Evolutionary conservation across 805 yeast genomes (phyloP).

Genomic region (Zygosaccharomyces siamensis): DNA sequence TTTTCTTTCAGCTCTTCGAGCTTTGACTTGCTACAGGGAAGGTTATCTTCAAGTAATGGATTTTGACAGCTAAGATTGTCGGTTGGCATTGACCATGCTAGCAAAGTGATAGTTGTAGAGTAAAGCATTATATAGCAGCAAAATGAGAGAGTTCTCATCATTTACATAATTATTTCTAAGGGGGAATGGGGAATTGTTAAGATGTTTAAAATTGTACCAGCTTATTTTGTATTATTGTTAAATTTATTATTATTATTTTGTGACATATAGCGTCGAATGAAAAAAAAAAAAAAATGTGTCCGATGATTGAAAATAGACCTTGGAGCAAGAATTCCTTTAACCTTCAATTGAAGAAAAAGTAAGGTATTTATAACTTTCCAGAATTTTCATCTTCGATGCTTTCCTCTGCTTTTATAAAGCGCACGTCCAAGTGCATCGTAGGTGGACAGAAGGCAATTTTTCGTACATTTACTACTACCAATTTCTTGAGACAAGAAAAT

Average conservation of each 20-base stretch:
- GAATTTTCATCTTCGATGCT: neutral
- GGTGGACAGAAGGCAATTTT: conserved; percentile 5
- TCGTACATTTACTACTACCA: conserved; percentile 1
- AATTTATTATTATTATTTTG: conserved; percentile 1
- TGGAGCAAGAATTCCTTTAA: neutral
- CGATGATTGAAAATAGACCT: neutral
- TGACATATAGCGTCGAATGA: neutral
- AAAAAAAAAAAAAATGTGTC: neutral
- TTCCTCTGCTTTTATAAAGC: neutral
- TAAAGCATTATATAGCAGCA: conserved; percentile 4
- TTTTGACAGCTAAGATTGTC: neutral
- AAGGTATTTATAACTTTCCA: neutral
- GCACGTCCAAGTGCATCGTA: neutral
- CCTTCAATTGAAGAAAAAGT: neutral
- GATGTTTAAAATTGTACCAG: neutral
- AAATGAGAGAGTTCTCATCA: neutral
- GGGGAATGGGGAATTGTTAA: neutral
- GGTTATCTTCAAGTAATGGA: neutral
- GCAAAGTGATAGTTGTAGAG: conserved; percentile 1
- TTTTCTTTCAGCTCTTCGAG: conserved; percentile 2
- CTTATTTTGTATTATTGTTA: neutral
- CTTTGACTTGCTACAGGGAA: neutral
- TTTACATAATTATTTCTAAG: neutral
- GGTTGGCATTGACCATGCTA: neutral
- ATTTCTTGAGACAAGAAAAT: neutral